Conservation (phyloP, 73 alveolate species). For the Breviolum minutum region DNA sequence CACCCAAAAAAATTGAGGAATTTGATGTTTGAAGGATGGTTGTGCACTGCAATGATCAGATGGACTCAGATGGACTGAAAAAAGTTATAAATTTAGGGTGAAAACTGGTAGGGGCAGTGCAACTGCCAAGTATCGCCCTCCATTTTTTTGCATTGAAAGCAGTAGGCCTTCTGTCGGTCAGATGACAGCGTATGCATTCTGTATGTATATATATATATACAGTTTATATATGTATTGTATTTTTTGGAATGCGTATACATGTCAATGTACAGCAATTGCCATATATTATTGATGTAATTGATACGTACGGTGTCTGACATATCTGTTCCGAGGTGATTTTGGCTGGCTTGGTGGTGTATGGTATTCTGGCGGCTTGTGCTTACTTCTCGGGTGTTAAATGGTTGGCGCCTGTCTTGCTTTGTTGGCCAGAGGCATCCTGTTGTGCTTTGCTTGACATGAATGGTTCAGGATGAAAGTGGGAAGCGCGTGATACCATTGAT, state of each 20-base stretch:
- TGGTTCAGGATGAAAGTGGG: no score
- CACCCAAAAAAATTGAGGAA: neutral
- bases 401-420: constrained; percentile 55
- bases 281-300: neutral
- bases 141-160: no score
- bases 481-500: no score
- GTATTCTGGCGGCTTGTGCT: constrained; percentile 51
- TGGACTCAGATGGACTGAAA: neutral
- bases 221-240: no score
- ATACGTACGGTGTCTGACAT: neutral
- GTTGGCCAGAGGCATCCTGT: constrained; percentile 79
- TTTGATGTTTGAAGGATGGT: neutral
- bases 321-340: neutral
- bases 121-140: no score
- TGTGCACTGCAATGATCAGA: neutral
- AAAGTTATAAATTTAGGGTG: no score
- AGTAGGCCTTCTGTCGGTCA: no score
- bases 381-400: constrained; percentile 68
- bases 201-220: no score
- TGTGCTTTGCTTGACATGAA: neutral
- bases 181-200: no score
- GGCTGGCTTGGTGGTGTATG: constrained; percentile 52
- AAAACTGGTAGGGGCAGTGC: no score
- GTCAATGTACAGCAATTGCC: no score
- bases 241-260: no score